Percentiles rank a stretch among this genome's conserved stretches.
phyloP scores from a whole-genome alignment of 768 basidiomycete species.

The Russula emetica region DNA sequence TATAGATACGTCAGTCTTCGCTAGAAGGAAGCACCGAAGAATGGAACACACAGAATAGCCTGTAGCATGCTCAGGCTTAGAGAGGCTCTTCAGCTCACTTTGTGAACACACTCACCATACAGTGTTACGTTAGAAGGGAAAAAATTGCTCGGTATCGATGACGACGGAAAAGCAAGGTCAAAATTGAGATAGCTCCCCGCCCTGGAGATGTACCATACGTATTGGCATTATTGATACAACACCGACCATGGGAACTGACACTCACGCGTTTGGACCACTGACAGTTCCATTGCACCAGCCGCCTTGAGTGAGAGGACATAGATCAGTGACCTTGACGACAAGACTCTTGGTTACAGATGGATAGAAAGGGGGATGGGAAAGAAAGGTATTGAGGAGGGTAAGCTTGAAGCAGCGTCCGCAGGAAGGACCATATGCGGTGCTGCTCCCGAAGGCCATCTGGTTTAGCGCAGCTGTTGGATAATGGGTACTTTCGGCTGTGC shows the following conservation, averaged over 20 bases:
- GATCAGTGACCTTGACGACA: conserved; percentile 74
- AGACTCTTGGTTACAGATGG: conserved; percentile 57
- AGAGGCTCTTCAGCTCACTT: neutral
- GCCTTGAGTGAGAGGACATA: conserved; percentile 59
- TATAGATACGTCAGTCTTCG: conserved; percentile 30
- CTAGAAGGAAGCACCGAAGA: neutral
- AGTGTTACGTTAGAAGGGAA: conserved; percentile 66
- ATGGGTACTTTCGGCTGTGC: conserved; percentile 48
- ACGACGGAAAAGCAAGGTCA: conserved; percentile 75
- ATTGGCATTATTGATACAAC: conserved; percentile 10
- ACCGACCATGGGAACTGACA: conserved; percentile 8
- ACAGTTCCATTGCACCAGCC: conserved; percentile 73
- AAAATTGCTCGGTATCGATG: conserved; percentile 60
- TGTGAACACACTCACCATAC: conserved; percentile 47
- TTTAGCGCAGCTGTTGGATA: conserved; percentile 79
- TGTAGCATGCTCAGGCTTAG: conserved; percentile 27
- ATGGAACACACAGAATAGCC: conserved; percentile 39
- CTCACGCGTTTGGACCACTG: conserved; percentile 59
- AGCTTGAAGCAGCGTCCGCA: conserved; percentile 80
- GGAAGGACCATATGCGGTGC: conserved; percentile 61
- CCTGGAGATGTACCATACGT: conserved; percentile 36
- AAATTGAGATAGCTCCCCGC: conserved; percentile 73
- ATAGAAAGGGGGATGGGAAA: conserved; percentile 63
- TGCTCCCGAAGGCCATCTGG: conserved; percentile 77
- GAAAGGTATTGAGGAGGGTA: conserved; percentile 65